Evolutionary conservation across 805 yeast species (phyloP).

Genomic region (Kluyveromyces nonfermentans): DNA sequence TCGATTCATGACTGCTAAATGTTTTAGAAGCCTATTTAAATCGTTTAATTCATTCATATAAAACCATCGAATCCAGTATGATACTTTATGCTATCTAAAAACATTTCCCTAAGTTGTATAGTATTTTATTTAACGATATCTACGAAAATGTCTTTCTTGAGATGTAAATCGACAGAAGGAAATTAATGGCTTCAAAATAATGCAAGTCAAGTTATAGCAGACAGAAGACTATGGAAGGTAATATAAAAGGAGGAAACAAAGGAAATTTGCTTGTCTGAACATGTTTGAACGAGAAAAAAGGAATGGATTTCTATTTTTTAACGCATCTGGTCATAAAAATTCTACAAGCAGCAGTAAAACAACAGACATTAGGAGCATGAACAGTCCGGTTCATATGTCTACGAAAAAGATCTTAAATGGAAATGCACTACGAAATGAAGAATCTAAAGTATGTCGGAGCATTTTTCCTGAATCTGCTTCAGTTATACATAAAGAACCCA

Average conservation of each 20-base stretch:
- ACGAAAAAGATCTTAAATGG: background rate
- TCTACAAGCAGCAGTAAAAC: background rate
- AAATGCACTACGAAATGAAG: background rate
- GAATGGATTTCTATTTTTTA: conserved; percentile 1
- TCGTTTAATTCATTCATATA: too few species aligned
- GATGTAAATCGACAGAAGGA: background rate
- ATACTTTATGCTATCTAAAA: too few species aligned
- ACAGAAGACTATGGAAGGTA: background rate
- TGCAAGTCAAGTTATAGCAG: background rate
- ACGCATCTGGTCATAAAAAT: background rate
- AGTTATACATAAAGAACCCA: background rate
- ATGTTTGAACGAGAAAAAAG: conserved; percentile 2
- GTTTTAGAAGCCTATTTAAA: too few species aligned
- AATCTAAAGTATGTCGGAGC: too few species aligned
- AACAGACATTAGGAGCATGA: background rate
- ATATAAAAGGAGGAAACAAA: background rate
- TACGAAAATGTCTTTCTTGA: background rate
- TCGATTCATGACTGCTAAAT: too few species aligned
- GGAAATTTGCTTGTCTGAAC: background rate
- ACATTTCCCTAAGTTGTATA: too few species aligned
- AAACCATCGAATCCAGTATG: too few species aligned
- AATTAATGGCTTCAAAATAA: background rate
- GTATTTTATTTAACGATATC: background rate
- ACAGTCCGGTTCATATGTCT: background rate
- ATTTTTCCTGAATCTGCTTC: background rate